Evolutionary conservation across 139 green algal genomes (phyloP), one percentile per base, ranked within the genome.

Genomic region (Protoeuglena noctilucae): DNA sequence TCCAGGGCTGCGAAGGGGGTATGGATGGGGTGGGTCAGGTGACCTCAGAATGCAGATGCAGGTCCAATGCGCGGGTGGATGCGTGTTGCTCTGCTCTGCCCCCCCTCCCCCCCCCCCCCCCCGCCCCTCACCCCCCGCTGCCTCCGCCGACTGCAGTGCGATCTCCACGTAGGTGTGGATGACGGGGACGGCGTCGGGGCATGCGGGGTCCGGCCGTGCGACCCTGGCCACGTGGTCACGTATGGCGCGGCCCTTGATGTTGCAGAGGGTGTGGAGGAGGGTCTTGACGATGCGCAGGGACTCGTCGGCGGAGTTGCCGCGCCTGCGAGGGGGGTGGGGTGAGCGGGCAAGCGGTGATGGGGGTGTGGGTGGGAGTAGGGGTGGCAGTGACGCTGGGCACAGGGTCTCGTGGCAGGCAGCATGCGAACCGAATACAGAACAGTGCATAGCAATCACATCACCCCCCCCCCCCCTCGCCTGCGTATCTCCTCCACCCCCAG

Each of bases 261-360:
- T 84, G 68, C 77, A 87, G n/a, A 95, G 67, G 66, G 94, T 80
- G 68, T 94, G 79, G 56, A 97, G 70, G 27, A 96, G 69, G 18
- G 89, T 96, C 72, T 95, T 95, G 28, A 96, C 78, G 83, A 96
- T 96, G 55, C 85, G 72, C 60, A 98, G 72, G 7, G 86, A 82
- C 74, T 95, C 93, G 77, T 98, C 89, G 48, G 95, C 85, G 7
- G 57, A 34, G 22, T 69, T 54, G 17, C 76, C 77, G 23, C 85
- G 66, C 34, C 68, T n/a, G n/a, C n/a, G n/a, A n/a, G n/a, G n/a
- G n/a, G n/a, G n/a, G n/a, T n/a, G n/a, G n/a, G n/a, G n/a, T n/a
- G n/a, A n/a, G n/a, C n/a, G n/a, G n/a, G n/a, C n/a, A n/a, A n/a
- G n/a, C n/a, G n/a, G n/a, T n/a, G n/a, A n/a, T n/a, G n/a, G n/a